Evolutionary conservation across 2,329 filamentous ascomycete genomes (phyloP), one percentile per base, ranked within the genome.

Genomic region (Mariannaea elegans): DNA sequence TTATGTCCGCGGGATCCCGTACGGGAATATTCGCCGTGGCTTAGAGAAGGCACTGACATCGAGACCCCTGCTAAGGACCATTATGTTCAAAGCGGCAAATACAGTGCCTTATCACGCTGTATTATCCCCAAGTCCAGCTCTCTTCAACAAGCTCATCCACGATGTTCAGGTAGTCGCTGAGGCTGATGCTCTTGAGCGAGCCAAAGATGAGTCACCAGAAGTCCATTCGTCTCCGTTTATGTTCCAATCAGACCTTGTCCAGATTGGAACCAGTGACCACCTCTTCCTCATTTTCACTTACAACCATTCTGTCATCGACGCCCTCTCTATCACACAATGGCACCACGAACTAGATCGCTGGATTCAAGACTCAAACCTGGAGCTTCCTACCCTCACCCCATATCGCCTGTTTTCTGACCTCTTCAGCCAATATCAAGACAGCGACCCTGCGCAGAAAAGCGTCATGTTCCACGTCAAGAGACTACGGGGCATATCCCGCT

Each of bases 251-350:
- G 45, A 68, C 13, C 56, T 77, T 24, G 58, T 76, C 23, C 63
- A 39, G 0, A 57, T 71, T 10, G 32, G 51, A 24, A 52, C 57
- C 1, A 66, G 61, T 2, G 57, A 45, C 1, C 56, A 62, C 7
- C 47, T 53, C 4, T 70, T 71, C 46, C 60, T 78, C 12, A 56
- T 62, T 16, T 59, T 75, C 42, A 74, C 70, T 0, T 75, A 74
- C 48, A 77, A 72, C 53, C 76, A 78, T 59, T 75, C 74, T 39
- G 62, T 74, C 34, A 68, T 76, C 23, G 76, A 78, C 58, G 76
- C 73, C 13, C 41, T 77, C 42, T 74, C 71, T 1, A 62, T 78
- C 7, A 63, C 72, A 12, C 65, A 73, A 4, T 75, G 70, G 68
- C 69, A 75, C 31, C 68, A 70, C 36, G 73, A 78, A 42, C 65